Base-by-base conservation (phyloP, 495 filamentous ascomycete species). In the Alectoria sarmentosa region DNA sequence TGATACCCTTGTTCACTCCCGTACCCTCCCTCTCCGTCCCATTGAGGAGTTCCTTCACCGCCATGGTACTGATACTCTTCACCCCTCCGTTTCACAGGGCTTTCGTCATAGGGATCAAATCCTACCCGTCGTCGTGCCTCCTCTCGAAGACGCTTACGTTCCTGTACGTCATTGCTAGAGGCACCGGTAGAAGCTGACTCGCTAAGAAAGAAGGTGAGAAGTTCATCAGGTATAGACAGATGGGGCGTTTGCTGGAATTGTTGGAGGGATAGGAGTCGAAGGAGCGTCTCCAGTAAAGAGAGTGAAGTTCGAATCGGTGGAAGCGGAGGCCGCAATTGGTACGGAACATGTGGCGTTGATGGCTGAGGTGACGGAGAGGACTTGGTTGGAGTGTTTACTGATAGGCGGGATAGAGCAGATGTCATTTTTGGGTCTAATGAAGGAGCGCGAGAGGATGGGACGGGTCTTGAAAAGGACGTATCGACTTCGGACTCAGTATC, bases 231-330 rank as follows among this genome's bases (percentile, higher is more conserved):
- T 69, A 97, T 95, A 41, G 91, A 83, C 38, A 98, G 84, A 69
- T 99, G 95, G 1, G 91, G 90, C 49, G 86, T 82, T 82, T 99
- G 95, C 71, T 96, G 90, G 75, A 94, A 96, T 78, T 98, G 92
- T 73, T 98, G 94, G n/a, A 98, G 82, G 54, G 91, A 88, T 11
- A 89, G 90, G 30, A 99, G 85, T 62, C 95, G 92, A 63, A 99
- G 85, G 48, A 98, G 81, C 75, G 91, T 95, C 75, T 99, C 95
- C 28, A 99, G 85, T 57, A 97, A 86, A 13, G 94, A 98, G 11
- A 99, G 85, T 0, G 89, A 93, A 19, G 92, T 92, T 19, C 86
- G 84, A 61, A 96, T 86, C 37, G 70, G 63, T 34, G 71, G 71
- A 17, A 66, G 70, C 74, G 77, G 8, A 73, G 70, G 67, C 4